A percentile compares a stretch with the other conserved stretches of the same genome.
These are phyloP conservation scores for Lichtheimia ornata DNA, from an alignment of 371 early-diverging fungal species.

Conservation along the genomic window DNA sequence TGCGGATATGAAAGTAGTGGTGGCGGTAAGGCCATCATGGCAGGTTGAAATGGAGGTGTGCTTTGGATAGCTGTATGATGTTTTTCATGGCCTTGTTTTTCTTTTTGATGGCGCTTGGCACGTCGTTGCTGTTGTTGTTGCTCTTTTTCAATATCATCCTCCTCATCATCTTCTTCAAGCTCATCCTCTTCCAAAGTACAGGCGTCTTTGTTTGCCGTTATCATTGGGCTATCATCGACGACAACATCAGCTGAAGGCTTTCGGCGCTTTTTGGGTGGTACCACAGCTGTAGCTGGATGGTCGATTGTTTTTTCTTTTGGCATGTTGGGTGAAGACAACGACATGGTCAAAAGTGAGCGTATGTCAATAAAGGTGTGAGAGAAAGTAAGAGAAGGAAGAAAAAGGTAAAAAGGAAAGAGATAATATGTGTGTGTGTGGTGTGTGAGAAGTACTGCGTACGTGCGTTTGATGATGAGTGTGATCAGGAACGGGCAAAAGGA, in stretches of 20 bases:
- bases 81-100: background rate
- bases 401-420: slow-evolving; percentile 11
- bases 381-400: background rate
- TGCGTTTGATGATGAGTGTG: too few species aligned
- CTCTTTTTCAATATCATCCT: background rate
- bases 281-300: slow-evolving; percentile 4
- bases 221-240: too few species aligned
- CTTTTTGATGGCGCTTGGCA: background rate
- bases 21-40: slow-evolving; percentile 17
- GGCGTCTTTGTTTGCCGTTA: too few species aligned
- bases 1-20: slow-evolving; percentile 11
- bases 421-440: background rate
- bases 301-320: slow-evolving; percentile 2
- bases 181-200: background rate
- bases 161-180: slow-evolving; percentile 6
- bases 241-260: slow-evolving; percentile 1
- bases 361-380: background rate
- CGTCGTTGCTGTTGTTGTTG: slow-evolving; percentile 4
- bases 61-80: background rate
- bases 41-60: background rate
- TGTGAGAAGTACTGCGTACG: too few species aligned
- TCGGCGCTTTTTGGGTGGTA: slow-evolving; percentile 19
- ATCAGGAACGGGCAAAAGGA: slow-evolving; percentile 7
- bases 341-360: background rate
- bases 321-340: background rate